phyloP scores from a whole-genome alignment of 768 basidiomycete genomes.

The Rhizopogon vulgaris region DNA sequence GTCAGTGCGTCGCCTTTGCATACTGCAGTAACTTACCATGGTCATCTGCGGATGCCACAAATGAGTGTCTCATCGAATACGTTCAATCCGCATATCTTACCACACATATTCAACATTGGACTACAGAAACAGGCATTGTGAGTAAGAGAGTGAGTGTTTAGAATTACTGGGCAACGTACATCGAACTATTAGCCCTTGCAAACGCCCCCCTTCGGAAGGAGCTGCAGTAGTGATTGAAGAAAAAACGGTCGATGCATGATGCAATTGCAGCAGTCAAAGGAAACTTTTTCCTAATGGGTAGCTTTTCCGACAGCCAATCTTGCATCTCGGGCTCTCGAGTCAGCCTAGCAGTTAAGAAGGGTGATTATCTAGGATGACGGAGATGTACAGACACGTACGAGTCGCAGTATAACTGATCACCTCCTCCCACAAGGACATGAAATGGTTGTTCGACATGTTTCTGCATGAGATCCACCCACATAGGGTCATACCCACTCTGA shows the following conservation, averaged over 20 bases:
- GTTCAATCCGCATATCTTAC: constrained; percentile 31
- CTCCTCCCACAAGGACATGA: constrained; percentile 90
- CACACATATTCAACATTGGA: constrained; percentile 85
- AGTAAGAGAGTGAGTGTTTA: not conserved
- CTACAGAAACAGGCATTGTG: constrained; percentile 29
- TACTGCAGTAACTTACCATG: constrained; percentile 47
- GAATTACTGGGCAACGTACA: constrained; percentile 43
- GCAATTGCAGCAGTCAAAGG: constrained; percentile 67
- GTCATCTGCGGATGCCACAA: constrained; percentile 47
- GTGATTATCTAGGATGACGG: constrained; percentile 1
- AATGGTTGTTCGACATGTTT: constrained; percentile 78
- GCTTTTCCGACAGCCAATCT: constrained; percentile 69
- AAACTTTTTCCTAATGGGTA: constrained; percentile 50
- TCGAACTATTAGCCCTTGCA: constrained; percentile 83
- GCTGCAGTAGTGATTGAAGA: constrained; percentile 89
- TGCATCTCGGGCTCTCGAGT: constrained; percentile 86
- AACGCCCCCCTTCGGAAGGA: constrained; percentile 85
- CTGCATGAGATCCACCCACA: constrained; percentile 89
- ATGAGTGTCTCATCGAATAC: not conserved
- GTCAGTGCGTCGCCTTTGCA: constrained; percentile 3
- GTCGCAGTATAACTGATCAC: constrained; percentile 90
- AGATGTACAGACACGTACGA: constrained; percentile 34
- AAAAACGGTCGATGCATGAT: constrained; percentile 76
- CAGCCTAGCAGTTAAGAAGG: constrained; percentile 36
- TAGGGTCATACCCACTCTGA: constrained; percentile 77